A percentile compares a stretch with the other conserved stretches of the same genome.
These are phyloP conservation scores for Gossypium gossypioides DNA, from an alignment of 441 rosid genomes.

Conservation along the genomic window DNA sequence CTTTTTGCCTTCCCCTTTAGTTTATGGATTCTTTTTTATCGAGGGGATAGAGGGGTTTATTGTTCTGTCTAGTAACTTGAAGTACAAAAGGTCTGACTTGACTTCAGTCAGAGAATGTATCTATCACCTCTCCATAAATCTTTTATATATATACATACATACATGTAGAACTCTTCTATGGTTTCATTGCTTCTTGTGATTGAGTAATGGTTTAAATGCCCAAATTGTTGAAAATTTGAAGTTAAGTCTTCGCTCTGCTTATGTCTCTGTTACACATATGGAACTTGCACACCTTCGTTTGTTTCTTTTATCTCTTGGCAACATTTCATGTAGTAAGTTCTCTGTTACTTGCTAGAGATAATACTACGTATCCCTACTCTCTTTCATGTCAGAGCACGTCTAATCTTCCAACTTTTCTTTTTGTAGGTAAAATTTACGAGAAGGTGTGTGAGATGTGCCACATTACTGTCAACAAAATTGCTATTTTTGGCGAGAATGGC, in stretches of 20 bases:
- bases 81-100: not conserved
- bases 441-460: slow-evolving; percentile 56
- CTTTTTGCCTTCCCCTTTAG: not conserved
- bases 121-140: not conserved
- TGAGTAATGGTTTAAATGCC: not conserved
- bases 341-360: not conserved
- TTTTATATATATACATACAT: not conserved
- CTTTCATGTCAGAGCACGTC: not conserved
- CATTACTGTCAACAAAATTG: slow-evolving; percentile 49
- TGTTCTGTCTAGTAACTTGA: not conserved
- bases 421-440: slow-evolving; percentile 45
- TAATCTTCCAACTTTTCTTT: not conserved
- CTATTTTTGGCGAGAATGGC: slow-evolving; percentile 46
- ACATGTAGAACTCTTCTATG: not conserved
- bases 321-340: not conserved
- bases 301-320: not conserved
- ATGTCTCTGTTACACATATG: not conserved
- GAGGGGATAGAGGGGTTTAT: not conserved
- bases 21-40: not conserved
- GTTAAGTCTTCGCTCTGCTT: not conserved
- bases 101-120: not conserved
- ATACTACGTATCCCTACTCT: not conserved
- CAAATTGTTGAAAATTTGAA: not conserved
- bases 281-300: not conserved
- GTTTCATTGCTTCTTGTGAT: not conserved